Conservation (phyloP, 306 rosid genomes). For the Cucurbita moschata region DNA sequence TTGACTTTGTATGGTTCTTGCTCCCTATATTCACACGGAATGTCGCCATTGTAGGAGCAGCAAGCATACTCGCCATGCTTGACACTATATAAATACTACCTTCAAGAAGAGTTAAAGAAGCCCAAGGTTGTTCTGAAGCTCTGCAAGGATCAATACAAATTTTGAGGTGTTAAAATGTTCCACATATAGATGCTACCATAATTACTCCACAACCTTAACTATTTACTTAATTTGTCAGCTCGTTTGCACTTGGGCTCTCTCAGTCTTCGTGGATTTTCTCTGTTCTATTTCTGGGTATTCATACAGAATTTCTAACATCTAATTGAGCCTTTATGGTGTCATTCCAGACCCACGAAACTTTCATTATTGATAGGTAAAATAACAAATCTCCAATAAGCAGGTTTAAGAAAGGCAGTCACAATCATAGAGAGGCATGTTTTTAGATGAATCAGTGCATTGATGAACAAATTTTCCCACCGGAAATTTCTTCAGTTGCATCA, state of each 20-base stretch:
- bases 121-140: background rate
- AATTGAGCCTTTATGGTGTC: background rate
- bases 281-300: background rate
- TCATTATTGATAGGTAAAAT: background rate
- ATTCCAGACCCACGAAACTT: background rate
- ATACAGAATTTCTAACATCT: background rate
- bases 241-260: background rate
- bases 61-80: background rate
- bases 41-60: constrained; percentile 19
- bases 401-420: background rate
- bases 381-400: background rate
- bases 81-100: background rate
- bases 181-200: background rate
- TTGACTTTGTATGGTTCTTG: constrained; percentile 11
- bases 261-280: background rate
- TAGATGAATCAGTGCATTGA: background rate
- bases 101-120: background rate
- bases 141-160: background rate
- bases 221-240: background rate
- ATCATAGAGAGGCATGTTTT: background rate
- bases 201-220: background rate
- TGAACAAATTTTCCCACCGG: background rate
- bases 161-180: background rate
- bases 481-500: background rate
- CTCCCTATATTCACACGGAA: constrained; percentile 17